phyloP scores from a whole-genome alignment of 371 early-diverging fungal genomes.

The Spraguea lophii region DNA sequence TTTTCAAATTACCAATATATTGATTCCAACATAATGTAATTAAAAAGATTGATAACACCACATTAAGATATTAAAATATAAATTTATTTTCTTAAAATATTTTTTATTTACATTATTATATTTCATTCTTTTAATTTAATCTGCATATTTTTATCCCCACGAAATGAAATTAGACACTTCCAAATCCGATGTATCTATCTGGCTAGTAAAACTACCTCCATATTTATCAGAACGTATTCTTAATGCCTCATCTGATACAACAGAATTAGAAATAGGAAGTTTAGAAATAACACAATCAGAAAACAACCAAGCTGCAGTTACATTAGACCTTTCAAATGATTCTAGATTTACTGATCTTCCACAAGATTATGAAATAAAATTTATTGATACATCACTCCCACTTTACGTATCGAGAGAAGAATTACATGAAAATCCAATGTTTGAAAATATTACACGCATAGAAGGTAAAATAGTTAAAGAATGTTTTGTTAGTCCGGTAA shows the following conservation, averaged over 20 bases:
- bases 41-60: too few relatives aligned
- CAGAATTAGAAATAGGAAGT: conserved; percentile 13
- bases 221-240: conserved; percentile 32
- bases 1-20: too few relatives aligned
- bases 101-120: too few relatives aligned
- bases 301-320: neutral
- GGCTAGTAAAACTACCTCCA: conserved; percentile 35
- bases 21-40: too few relatives aligned
- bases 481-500: conserved; percentile 33
- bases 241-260: too few relatives aligned
- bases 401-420: conserved; percentile 19
- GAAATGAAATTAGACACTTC: too few relatives aligned
- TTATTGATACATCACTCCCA: conserved; percentile 7
- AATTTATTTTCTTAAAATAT: too few relatives aligned
- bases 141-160: too few relatives aligned
- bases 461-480: conserved; percentile 39
- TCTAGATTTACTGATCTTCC: conserved; percentile 8
- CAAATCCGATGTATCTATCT: conserved; percentile 22
- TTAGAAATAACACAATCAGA: conserved; percentile 1
- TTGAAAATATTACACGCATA: too few relatives aligned
- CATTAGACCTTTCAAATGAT: neutral
- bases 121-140: too few relatives aligned
- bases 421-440: conserved; percentile 1
- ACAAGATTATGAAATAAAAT: conserved; percentile 9
- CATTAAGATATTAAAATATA: too few relatives aligned